A percentile compares a stretch with the other conserved stretches of the same genome.
Conservation (phyloP, 768 basidiomycete genomes). For the Gloeophyllum trabeum region DNA sequence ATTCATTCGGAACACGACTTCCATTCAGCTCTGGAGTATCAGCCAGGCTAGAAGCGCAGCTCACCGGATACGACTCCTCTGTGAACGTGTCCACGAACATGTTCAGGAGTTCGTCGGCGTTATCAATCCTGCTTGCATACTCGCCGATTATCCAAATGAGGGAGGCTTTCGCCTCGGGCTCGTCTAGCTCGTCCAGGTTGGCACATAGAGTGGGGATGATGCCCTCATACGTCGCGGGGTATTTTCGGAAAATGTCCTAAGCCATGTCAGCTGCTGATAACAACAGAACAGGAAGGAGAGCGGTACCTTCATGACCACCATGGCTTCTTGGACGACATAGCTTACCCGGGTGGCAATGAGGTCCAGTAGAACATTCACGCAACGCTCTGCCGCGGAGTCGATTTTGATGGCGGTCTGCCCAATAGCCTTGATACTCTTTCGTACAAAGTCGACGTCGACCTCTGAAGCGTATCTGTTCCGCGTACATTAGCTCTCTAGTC, state of each 20-base stretch:
- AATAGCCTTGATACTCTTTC: conserved; percentile 89
- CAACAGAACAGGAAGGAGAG: too few species aligned
- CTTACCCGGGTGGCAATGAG: conserved; percentile 88
- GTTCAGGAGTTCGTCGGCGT: conserved; percentile 84
- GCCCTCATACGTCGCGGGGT: conserved; percentile 92
- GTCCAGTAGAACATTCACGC: conserved; percentile 88
- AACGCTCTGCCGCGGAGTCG: conserved; percentile 84
- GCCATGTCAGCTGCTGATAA: neutral
- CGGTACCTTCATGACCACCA: conserved; percentile 94
- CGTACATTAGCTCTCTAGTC: conserved; percentile 4
- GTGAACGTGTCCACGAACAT: conserved; percentile 89
- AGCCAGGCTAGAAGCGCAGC: conserved; percentile 18
- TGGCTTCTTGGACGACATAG: conserved; percentile 97
- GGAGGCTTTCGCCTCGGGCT: conserved; percentile 96
- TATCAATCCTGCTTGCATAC: conserved; percentile 95
- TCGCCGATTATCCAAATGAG: conserved; percentile 99
- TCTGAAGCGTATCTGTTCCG: conserved; percentile 79
- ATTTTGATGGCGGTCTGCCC: conserved; percentile 96
- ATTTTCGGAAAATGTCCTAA: conserved; percentile 97
- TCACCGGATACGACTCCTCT: conserved; percentile 86
- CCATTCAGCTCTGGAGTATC: too few species aligned
- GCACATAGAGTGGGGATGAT: conserved; percentile 92
- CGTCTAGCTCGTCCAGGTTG: conserved; percentile 92
- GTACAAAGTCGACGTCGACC: conserved; percentile 96
- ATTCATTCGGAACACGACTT: too few species aligned